phyloP scores from a whole-genome alignment of 306 rosid species.

The Casuarina equisetifolia region DNA sequence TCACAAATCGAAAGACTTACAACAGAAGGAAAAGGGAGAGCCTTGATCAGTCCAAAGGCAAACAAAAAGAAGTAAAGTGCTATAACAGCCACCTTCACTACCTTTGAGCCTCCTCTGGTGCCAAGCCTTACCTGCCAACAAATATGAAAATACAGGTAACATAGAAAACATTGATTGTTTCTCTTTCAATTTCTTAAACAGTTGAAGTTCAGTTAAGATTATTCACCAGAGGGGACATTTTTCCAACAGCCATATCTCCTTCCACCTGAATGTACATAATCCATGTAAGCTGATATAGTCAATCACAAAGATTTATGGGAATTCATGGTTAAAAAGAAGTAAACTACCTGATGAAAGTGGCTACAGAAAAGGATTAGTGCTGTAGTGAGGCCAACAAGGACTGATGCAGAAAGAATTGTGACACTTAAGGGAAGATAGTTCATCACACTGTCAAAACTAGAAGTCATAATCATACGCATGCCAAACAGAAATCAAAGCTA shows the following conservation, averaged over 20 bases:
- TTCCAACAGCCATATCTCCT: constrained; percentile 74
- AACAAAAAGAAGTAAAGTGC: constrained; percentile 55
- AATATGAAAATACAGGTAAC: constrained; percentile 8
- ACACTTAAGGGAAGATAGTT: constrained; percentile 47
- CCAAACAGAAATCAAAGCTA: constrained; percentile 13
- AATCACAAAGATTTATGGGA: constrained; percentile 5
- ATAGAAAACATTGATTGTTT: constrained; percentile 10
- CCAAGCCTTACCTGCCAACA: constrained; percentile 76
- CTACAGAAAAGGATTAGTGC: constrained; percentile 86
- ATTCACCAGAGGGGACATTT: constrained; percentile 84
- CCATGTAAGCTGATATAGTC: constrained; percentile 25
- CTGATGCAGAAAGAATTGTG: constrained; percentile 66
- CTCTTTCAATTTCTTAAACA: constrained; percentile 4
- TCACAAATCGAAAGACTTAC: constrained; percentile 40
- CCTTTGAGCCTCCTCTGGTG: constrained; percentile 49
- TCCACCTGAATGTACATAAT: constrained; percentile 52
- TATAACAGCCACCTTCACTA: constrained; percentile 55
- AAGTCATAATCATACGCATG: constrained; percentile 32
- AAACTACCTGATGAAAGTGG: constrained; percentile 84
- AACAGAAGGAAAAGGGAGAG: constrained; percentile 64
- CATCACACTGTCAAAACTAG: constrained; percentile 48
- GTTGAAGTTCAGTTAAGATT: constrained; percentile 9
- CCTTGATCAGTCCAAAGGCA: constrained; percentile 52
- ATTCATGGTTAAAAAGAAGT: constrained; percentile 2
- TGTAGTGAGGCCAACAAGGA: constrained; percentile 85